A percentile compares a stretch with the other conserved stretches of the same genome.
Conservation (phyloP, 148 eudicot genomes). For the Rhododendron henanense region DNA sequence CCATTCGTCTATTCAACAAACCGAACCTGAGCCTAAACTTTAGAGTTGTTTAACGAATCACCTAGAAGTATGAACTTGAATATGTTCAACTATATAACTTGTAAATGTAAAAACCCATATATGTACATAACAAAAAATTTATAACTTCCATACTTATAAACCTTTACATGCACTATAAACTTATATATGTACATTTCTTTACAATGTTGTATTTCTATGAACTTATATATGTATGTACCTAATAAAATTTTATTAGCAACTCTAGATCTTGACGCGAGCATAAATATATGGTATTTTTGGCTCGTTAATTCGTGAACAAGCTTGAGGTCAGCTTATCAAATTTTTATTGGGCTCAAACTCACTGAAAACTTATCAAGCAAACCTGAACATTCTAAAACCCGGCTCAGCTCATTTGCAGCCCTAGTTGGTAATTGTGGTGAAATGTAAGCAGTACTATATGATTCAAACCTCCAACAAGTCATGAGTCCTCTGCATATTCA, state of each 20-base stretch:
- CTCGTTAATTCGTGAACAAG: not conserved
- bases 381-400: not conserved
- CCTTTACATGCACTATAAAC: not conserved
- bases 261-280: not conserved
- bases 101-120: too few relatives aligned
- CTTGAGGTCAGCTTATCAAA: not conserved
- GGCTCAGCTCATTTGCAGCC: not conserved
- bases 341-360: not conserved
- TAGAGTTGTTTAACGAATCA: too few relatives aligned
- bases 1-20: not conserved
- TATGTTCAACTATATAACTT: too few relatives aligned
- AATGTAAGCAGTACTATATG: not conserved
- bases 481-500: conserved; percentile 95
- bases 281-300: not conserved
- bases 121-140: too few relatives aligned
- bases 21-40: not conserved
- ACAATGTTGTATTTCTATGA: not conserved
- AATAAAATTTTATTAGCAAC: not conserved
- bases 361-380: not conserved
- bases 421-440: not conserved
- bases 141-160: too few relatives aligned
- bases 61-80: too few relatives aligned
- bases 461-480: conserved; percentile 74
- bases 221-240: not conserved
- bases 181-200: not conserved